These are phyloP conservation scores for Trametes coccinea DNA, from an alignment of 768 basidiomycete species.

Conservation along the genomic window DNA sequence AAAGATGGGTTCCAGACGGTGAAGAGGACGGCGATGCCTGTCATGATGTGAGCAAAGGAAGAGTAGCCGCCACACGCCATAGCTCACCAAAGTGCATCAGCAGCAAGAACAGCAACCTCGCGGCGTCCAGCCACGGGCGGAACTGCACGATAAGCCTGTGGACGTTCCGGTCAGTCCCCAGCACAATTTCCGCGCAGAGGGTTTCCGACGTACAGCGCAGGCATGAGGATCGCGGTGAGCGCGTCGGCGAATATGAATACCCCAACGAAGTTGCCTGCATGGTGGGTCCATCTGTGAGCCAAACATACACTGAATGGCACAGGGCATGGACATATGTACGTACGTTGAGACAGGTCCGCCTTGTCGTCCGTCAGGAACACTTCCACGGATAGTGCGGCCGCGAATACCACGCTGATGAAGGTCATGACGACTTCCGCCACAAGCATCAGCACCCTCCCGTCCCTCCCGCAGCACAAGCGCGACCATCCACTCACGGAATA, in stretches of 20 bases:
- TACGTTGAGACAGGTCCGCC: slow-evolving; percentile 40
- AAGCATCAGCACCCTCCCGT: neutral
- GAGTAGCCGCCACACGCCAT: slow-evolving; percentile 9
- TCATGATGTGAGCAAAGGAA: no score
- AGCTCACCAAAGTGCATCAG: slow-evolving; percentile 46
- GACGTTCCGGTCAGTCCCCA: neutral
- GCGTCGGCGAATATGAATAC: slow-evolving; percentile 38
- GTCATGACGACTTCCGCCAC: slow-evolving; percentile 41
- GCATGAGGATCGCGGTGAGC: slow-evolving; percentile 26
- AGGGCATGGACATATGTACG: no score
- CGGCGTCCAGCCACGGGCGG: slow-evolving; percentile 54
- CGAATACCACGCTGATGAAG: slow-evolving; percentile 49
- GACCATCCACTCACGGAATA: slow-evolving; percentile 27
- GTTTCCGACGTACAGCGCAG: slow-evolving; percentile 41
- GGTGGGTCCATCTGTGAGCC: no score
- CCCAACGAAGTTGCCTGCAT: slow-evolving; percentile 45
- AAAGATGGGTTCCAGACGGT: slow-evolving; percentile 45
- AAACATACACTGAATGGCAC: no score
- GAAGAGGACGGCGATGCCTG: slow-evolving; percentile 47
- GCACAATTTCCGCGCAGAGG: neutral
- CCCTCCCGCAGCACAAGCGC: neutral
- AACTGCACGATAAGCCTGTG: slow-evolving; percentile 48
- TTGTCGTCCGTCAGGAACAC: slow-evolving; percentile 48
- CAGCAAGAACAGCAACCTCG: slow-evolving; percentile 48
- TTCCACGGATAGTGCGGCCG: slow-evolving; percentile 46